phyloP scores from a whole-genome alignment of 768 basidiomycete genomes.

The Leccinum olivaceopallidum region DNA sequence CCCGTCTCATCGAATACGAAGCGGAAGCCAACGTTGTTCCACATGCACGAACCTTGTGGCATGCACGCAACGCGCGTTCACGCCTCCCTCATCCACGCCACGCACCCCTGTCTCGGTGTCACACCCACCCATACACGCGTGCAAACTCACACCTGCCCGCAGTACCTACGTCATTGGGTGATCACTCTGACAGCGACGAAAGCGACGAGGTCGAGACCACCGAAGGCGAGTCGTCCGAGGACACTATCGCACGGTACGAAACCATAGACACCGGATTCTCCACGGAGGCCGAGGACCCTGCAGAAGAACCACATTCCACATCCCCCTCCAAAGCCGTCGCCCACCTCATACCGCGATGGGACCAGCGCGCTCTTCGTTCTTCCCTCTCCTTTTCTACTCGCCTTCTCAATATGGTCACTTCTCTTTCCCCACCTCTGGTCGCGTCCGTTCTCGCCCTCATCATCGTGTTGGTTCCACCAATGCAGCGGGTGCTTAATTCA shows the following conservation, averaged over 20 bases:
- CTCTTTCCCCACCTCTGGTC: constrained; percentile 91
- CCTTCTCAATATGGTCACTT: constrained; percentile 32
- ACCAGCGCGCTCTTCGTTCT: not conserved
- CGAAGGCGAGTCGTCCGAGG: constrained; percentile 24
- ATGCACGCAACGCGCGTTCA: not conserved
- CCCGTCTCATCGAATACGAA: constrained; percentile 14
- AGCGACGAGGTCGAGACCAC: constrained; percentile 16
- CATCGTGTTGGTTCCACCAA: constrained; percentile 72
- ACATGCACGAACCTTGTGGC: not conserved
- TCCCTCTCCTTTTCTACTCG: not conserved
- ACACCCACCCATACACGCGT: not conserved
- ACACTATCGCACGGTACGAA: constrained; percentile 17
- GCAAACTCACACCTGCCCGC: constrained; percentile 22
- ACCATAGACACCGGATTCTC: constrained; percentile 10
- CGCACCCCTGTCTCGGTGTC: not conserved
- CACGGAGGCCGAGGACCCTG: constrained; percentile 16
- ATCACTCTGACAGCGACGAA: constrained; percentile 28
- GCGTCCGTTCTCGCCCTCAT: constrained; percentile 72
- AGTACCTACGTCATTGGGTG: constrained; percentile 23
- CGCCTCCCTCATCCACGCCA: not conserved
- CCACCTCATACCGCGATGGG: constrained; percentile 10
- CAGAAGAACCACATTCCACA: not conserved
- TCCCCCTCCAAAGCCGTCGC: not conserved
- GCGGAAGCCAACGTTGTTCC: constrained; percentile 1
- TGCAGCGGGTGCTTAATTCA: constrained; percentile 68